Evolutionary conservation across 176 grass and related monocot genomes (phyloP), one percentile per base, ranked within the genome.

Genomic region (Ananas comosus): DNA sequence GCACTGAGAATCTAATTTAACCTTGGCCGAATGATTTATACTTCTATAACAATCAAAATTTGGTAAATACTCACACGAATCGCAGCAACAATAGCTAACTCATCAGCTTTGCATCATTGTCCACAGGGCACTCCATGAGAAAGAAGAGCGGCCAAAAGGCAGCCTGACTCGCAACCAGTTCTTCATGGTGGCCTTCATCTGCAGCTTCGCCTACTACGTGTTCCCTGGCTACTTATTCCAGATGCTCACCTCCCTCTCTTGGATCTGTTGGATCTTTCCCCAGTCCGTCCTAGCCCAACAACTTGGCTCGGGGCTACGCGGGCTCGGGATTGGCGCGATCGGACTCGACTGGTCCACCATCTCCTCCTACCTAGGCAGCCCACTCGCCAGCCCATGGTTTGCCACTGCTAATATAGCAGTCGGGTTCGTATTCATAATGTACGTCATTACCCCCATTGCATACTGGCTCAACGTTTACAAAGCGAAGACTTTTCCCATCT

Each of bases 381-480:
- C 92, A 4, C 92, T 96, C 12, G 92, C 92, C 58, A 96, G 93
- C 78, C 93, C 93, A 47, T 92, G 92, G 92, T 96, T 96, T 0
- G 92, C 92, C 64, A 96, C 88, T 13, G 92, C 86, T 9, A 96
- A 96, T 25, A 47, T 96, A 17, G 92, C 81, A 2, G 92, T 79
- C 0, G 88, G 92, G 51, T 96, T 92, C 72, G 54, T 89, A 25
- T 10, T 89, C 66, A 50, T 87, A 25, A 85, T 92, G 92, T 96
- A 96, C 11, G 63, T 92, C 51, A 73, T 96, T 50, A 76, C 92
- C 9, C 88, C 88, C 0, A 85, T 79, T 9, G 67, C 76, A 1
- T 96, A 96, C 75, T 96, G 93, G 93, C 58, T 69, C 11, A 79
- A 92, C 51, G 25, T 96, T 54, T 96, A 96, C 76, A 77, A 83